Evolutionary conservation across 2,329 filamentous ascomycete genomes (phyloP).

Genomic region (Xylaria sp.): DNA sequence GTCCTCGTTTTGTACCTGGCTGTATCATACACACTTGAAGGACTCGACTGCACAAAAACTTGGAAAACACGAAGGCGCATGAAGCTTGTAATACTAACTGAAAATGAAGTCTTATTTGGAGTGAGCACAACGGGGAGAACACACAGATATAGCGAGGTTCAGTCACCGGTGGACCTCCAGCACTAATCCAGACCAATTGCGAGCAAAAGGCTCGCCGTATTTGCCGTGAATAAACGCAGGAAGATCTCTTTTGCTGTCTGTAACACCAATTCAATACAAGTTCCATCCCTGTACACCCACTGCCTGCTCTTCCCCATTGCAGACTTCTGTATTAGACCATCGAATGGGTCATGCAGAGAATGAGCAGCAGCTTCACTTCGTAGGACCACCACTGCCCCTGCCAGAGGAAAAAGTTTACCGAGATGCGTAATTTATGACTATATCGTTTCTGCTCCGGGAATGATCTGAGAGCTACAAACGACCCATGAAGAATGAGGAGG

Average conservation of each 20-base stretch:
- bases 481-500: conserved; percentile 58
- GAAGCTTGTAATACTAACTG: conserved; percentile 22
- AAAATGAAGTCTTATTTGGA: conserved; percentile 45
- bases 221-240: conserved; percentile 43
- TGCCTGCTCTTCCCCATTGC: conserved; percentile 50
- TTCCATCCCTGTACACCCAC: conserved; percentile 52
- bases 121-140: conserved; percentile 42
- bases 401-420: conserved; percentile 46
- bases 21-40: neutral
- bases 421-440: conserved; percentile 60
- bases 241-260: conserved; percentile 48
- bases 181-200: conserved; percentile 41
- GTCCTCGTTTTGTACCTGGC: neutral
- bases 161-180: conserved; percentile 33
- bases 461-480: conserved; percentile 69
- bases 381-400: conserved; percentile 40
- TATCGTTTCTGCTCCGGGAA: conserved; percentile 65
- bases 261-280: conserved; percentile 54
- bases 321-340: conserved; percentile 47
- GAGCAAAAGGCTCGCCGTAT: conserved; percentile 37
- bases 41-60: neutral
- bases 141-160: conserved; percentile 39
- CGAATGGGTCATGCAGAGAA: conserved; percentile 37
- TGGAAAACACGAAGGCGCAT: neutral
- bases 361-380: conserved; percentile 45